Conservation (phyloP, 352 stramenopile species). For the Peronospora belbahrii region DNA sequence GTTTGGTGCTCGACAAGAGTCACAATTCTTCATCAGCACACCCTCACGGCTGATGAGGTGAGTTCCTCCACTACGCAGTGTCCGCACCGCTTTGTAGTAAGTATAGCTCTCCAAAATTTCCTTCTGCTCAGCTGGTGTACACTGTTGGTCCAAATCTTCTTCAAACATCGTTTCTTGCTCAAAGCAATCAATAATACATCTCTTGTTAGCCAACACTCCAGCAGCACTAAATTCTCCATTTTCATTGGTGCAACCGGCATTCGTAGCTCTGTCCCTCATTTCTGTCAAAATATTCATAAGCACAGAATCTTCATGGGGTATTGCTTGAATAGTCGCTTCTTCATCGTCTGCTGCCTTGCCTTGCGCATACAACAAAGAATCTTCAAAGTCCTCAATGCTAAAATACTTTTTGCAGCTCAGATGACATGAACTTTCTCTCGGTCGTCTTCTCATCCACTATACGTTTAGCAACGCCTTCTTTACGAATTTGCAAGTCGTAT, state of each 20-base stretch:
- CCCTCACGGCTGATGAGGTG: slow-evolving; percentile 39
- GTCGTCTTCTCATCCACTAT: slow-evolving; percentile 85
- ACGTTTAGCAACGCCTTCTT: slow-evolving; percentile 83
- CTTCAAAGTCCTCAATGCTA: slow-evolving; percentile 71
- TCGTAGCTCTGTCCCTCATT: slow-evolving; percentile 23
- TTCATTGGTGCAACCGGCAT: background rate
- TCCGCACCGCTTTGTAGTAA: slow-evolving; percentile 63
- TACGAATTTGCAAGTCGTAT: slow-evolving; percentile 86
- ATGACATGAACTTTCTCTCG: slow-evolving; percentile 74
- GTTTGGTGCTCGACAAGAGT: slow-evolving; percentile 47
- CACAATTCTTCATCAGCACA: slow-evolving; percentile 45
- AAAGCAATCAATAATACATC: slow-evolving; percentile 78
- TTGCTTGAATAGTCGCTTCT: slow-evolving; percentile 13
- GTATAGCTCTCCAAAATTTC: slow-evolving; percentile 64
- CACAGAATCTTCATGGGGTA: slow-evolving; percentile 45
- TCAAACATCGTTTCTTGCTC: slow-evolving; percentile 89
- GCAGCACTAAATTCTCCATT: slow-evolving; percentile 12
- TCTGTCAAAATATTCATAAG: slow-evolving; percentile 42
- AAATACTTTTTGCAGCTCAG: slow-evolving; percentile 84
- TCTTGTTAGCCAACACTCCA: slow-evolving; percentile 10
- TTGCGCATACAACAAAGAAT: slow-evolving; percentile 43
- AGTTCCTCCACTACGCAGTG: slow-evolving; percentile 27
- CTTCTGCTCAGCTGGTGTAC: slow-evolving; percentile 54
- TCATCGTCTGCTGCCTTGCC: slow-evolving; percentile 18
- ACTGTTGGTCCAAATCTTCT: slow-evolving; percentile 79